A percentile compares a stretch with the other conserved stretches of the same genome.
These are phyloP conservation scores for Nicotiana noctiflora DNA, from an alignment of 257 asterid genomes.

Conservation along the genomic window DNA sequence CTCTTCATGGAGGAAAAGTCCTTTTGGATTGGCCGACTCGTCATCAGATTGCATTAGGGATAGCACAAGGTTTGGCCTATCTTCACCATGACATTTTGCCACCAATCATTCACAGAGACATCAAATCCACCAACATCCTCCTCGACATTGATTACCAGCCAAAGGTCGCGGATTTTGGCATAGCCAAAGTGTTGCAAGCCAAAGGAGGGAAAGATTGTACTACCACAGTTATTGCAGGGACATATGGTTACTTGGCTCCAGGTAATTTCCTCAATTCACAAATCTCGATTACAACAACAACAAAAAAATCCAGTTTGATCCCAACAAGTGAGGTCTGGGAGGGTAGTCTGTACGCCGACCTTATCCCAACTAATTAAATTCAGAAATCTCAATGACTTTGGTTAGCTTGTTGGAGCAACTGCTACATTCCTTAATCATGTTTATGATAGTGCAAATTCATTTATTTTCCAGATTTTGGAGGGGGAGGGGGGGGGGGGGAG, in stretches of 20 bases:
- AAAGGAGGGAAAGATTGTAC: constrained; percentile 55
- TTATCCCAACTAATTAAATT: no score
- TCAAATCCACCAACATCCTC: constrained; percentile 73
- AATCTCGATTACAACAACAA: no score
- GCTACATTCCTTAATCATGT: neutral
- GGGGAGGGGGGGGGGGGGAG: no score
- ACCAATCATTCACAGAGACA: constrained; percentile 73
- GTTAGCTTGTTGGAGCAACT: no score
- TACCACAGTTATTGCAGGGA: constrained; percentile 65
- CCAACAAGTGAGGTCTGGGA: no score
- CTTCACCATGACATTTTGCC: constrained; percentile 71
- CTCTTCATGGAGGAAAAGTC: constrained; percentile 48
- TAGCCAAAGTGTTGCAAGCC: constrained; percentile 76
- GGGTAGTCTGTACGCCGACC: no score
- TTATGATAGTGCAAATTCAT: no score
- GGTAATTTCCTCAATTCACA: constrained; percentile 31
- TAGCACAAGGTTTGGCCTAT: constrained; percentile 81
- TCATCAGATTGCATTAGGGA: constrained; percentile 63
- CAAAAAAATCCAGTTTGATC: no score
- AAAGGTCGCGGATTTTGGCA: constrained; percentile 86
- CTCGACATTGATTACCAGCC: constrained; percentile 62
- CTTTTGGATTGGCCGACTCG: constrained; percentile 70
- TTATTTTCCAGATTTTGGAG: no score
- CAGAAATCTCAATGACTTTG: no score
- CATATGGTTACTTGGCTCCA: constrained; percentile 89